Evolutionary conservation across 2,329 filamentous ascomycete genomes (phyloP).

Genomic region (Blastomyces silverae): DNA sequence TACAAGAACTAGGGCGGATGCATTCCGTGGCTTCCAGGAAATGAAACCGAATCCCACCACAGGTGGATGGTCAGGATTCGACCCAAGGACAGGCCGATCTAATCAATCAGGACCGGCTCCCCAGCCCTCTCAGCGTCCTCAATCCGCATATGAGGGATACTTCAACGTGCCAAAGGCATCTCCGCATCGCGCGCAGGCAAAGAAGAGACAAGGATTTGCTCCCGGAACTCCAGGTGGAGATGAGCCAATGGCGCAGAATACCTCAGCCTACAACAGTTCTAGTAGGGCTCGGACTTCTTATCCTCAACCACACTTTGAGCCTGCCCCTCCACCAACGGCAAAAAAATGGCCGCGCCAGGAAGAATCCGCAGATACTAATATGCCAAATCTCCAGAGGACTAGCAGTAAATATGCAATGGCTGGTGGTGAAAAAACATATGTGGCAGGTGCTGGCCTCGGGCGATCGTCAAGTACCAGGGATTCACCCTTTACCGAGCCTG

Average conservation of each 20-base stretch:
- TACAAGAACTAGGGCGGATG: conserved; percentile 39
- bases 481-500: conserved; percentile 36
- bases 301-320: conserved; percentile 32
- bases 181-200: conserved; percentile 37
- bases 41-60: conserved; percentile 33
- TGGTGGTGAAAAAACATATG: conserved; percentile 52
- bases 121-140: conserved; percentile 27
- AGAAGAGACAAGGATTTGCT: conserved; percentile 52
- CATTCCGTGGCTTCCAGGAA: conserved; percentile 41
- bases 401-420: conserved; percentile 50
- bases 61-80: conserved; percentile 37
- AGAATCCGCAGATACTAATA: conserved; percentile 17
- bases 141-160: conserved; percentile 38
- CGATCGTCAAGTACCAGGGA: conserved; percentile 51
- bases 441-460: conserved; percentile 46
- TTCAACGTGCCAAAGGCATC: conserved; percentile 30
- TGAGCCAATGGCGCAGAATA: conserved; percentile 50
- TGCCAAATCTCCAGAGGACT: conserved; percentile 44
- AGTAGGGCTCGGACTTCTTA: conserved; percentile 34
- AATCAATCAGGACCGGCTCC: conserved; percentile 14
- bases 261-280: conserved; percentile 44
- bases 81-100: conserved; percentile 34
- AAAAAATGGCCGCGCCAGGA: conserved; percentile 34
- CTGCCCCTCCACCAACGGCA: conserved; percentile 38
- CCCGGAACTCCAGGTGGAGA: conserved; percentile 54